phyloP scores from a whole-genome alignment of 2,329 filamentous ascomycete species.

The Tolypocladium pustulatum region DNA sequence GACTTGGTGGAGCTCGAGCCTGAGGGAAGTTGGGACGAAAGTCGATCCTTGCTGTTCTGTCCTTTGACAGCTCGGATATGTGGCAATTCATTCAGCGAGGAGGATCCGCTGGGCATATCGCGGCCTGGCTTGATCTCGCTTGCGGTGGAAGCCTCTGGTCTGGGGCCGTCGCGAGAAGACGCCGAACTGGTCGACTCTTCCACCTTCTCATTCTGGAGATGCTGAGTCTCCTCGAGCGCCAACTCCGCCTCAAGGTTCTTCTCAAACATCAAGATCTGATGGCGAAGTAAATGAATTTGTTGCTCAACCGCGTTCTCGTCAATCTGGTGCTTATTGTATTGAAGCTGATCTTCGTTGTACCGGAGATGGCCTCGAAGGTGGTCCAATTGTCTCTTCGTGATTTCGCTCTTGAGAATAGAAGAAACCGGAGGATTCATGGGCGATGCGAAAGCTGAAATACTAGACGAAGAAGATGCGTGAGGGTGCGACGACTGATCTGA shows the following conservation, averaged over 20 bases:
- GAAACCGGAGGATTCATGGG: slow-evolving; percentile 34
- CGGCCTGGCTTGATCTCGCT: slow-evolving; percentile 7
- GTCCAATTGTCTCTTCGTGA: slow-evolving; percentile 47
- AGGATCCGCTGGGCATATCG: slow-evolving; percentile 5
- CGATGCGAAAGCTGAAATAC: slow-evolving; percentile 1
- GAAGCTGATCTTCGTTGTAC: slow-evolving; percentile 46
- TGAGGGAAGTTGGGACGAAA: slow-evolving; percentile 8
- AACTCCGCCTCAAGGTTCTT: slow-evolving; percentile 32
- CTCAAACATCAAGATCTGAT: slow-evolving; percentile 40
- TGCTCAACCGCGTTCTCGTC: slow-evolving; percentile 41
- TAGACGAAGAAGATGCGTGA: slow-evolving; percentile 9
- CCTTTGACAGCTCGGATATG: slow-evolving; percentile 4
- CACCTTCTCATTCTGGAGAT: slow-evolving; percentile 23
- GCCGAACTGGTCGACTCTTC: slow-evolving; percentile 9
- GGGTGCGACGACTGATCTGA: slow-evolving; percentile 7
- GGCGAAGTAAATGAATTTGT: slow-evolving; percentile 29
- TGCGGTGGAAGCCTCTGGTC: slow-evolving; percentile 5
- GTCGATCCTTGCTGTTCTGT: slow-evolving; percentile 5
- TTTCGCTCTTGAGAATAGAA: slow-evolving; percentile 51
- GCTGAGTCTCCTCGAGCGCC: slow-evolving; percentile 32
- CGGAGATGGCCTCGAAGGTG: slow-evolving; percentile 41
- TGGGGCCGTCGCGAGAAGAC: slow-evolving; percentile 6
- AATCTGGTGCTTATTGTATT: slow-evolving; percentile 53
- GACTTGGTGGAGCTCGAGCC: slow-evolving; percentile 19
- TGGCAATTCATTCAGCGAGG: slow-evolving; percentile 6